Evolutionary conservation across 805 yeast species (phyloP).

Genomic region (Kodamaea kakaduensis): DNA sequence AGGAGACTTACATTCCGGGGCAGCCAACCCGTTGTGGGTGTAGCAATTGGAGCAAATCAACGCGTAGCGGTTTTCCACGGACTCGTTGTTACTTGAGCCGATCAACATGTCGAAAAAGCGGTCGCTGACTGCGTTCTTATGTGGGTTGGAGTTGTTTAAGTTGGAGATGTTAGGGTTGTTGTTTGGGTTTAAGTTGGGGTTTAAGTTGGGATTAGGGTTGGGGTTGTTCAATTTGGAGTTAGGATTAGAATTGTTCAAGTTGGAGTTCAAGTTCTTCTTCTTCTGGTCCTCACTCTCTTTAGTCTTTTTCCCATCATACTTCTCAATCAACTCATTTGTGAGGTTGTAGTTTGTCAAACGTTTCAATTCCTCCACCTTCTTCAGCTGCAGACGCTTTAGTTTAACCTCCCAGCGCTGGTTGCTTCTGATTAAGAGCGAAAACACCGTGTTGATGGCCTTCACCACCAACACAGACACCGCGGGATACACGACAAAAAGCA

Average conservation of each 20-base stretch:
- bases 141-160: background rate
- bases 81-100: slow-evolving; percentile 62
- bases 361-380: slow-evolving; percentile 64
- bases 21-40: slow-evolving; percentile 77
- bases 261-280: too few species aligned
- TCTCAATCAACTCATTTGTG: slow-evolving; percentile 66
- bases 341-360: slow-evolving; percentile 68
- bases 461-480: slow-evolving; percentile 16
- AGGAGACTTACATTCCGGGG: slow-evolving; percentile 56
- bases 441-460: slow-evolving; percentile 14
- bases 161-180: background rate
- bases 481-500: slow-evolving; percentile 23
- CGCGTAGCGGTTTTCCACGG: slow-evolving; percentile 59
- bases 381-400: slow-evolving; percentile 43
- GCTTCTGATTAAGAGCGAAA: slow-evolving; percentile 20
- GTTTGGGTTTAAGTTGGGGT: background rate
- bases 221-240: background rate
- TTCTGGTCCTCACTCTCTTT: too few species aligned
- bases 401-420: slow-evolving; percentile 18
- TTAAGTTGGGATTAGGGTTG: background rate
- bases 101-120: slow-evolving; percentile 34
- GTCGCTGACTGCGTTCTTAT: slow-evolving; percentile 25
- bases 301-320: slow-evolving; percentile 43
- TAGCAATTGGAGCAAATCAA: slow-evolving; percentile 65
- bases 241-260: background rate